Conservation (phyloP, 2,329 filamentous ascomycete species). For the Cylindrodendrum hubeiense region DNA sequence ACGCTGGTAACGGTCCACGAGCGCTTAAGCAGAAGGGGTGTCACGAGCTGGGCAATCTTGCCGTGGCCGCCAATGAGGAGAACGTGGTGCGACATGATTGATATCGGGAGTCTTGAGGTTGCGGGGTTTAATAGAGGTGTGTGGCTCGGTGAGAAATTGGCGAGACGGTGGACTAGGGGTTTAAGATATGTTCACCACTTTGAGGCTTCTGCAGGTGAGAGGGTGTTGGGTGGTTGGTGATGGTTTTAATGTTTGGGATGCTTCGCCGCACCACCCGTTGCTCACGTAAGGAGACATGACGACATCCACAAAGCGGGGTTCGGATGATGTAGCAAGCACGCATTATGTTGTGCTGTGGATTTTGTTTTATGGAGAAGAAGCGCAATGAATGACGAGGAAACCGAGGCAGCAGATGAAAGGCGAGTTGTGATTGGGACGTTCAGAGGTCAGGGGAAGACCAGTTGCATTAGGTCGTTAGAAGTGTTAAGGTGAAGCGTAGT, state of each 20-base stretch:
- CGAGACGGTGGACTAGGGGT: not conserved
- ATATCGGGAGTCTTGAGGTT: not conserved
- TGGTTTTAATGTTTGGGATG: slow-evolving; percentile 11
- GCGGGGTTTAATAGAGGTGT: not conserved
- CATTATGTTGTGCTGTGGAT: slow-evolving; percentile 5
- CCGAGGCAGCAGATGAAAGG: not conserved
- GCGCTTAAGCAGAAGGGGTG: slow-evolving; percentile 79
- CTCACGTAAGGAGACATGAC: slow-evolving; percentile 32
- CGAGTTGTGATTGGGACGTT: not conserved
- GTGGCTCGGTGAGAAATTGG: slow-evolving; percentile 4
- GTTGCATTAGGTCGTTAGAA: not conserved
- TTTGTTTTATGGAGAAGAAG: not conserved
- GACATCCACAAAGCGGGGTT: slow-evolving; percentile 31
- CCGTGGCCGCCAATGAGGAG: slow-evolving; percentile 86
- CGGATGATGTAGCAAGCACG: slow-evolving; percentile 16
- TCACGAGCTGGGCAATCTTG: slow-evolving; percentile 80
- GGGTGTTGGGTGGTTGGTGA: not conserved
- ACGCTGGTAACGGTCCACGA: slow-evolving; percentile 84
- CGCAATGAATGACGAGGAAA: not conserved
- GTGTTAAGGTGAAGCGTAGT: not conserved
- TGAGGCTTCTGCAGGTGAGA: not conserved
- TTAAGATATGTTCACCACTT: not conserved
- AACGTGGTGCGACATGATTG: slow-evolving; percentile 62
- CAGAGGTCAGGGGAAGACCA: not conserved
- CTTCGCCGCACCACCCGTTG: not conserved